Evolutionary conservation across 1,284 basidiomycete genomes (phyloP).

Genomic region (Lignosus rhinocerotis): DNA sequence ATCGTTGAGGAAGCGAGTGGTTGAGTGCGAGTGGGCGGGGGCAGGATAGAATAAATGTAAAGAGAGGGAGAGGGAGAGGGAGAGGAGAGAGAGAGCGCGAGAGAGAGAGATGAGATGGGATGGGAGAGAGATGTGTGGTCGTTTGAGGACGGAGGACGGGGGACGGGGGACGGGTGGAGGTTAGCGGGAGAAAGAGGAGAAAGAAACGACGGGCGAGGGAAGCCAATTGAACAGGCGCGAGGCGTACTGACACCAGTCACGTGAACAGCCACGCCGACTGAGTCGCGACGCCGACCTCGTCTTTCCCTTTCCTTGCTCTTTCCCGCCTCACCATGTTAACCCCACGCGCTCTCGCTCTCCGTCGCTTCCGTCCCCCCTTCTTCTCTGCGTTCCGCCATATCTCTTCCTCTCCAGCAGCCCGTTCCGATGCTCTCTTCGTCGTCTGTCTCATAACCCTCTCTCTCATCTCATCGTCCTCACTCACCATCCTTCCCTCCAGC

Average conservation of each 20-base stretch:
- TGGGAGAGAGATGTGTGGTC: not conserved
- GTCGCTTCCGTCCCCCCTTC: slow-evolving; percentile 18
- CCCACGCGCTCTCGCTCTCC: slow-evolving; percentile 23
- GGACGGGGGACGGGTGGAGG: slow-evolving; percentile 1
- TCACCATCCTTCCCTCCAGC: slow-evolving; percentile 47
- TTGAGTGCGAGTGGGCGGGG: slow-evolving; percentile 1
- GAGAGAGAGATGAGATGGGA: slow-evolving; percentile 1
- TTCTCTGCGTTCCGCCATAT: slow-evolving; percentile 32
- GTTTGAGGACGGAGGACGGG: not conserved
- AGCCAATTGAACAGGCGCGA: no score
- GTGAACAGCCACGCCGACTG: no score
- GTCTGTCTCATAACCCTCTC: slow-evolving; percentile 37
- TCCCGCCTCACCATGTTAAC: slow-evolving; percentile 26
- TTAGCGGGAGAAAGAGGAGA: slow-evolving; percentile 20
- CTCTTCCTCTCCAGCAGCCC: slow-evolving; percentile 38
- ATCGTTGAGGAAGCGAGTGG: slow-evolving; percentile 17
- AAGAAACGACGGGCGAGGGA: no score
- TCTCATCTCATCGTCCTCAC: slow-evolving; percentile 12
- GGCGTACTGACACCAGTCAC: no score
- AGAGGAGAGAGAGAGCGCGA: not conserved
- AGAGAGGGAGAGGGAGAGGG: not conserved
- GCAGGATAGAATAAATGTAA: slow-evolving; percentile 12
- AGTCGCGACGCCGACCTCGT: no score
- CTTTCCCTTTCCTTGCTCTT: not conserved
- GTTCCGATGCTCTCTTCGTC: slow-evolving; percentile 57